A percentile compares a stretch with the other conserved stretches of the same genome.
phyloP scores from a whole-genome alignment of 345 rosid species.

The Reutealis trisperma region DNA sequence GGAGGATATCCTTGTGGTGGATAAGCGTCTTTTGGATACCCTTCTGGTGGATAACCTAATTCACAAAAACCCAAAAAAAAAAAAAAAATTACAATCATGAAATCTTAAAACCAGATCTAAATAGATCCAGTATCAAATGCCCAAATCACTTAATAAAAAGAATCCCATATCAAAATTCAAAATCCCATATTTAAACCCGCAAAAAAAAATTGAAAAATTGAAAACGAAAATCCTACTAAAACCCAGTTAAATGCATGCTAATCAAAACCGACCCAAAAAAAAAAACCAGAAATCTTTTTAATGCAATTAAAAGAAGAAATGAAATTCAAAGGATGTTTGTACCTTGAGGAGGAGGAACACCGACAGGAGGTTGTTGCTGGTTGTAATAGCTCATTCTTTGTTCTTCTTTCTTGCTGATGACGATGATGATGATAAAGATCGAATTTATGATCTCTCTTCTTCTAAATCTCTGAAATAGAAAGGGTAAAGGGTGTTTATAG shows the following conservation, averaged over 20 bases:
- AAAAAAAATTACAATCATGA: constrained; percentile 18
- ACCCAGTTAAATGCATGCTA: neutral
- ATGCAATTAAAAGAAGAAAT: neutral
- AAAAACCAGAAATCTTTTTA: neutral
- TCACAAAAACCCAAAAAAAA: neutral
- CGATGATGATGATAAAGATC: neutral
- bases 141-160: neutral
- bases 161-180: neutral
- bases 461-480: neutral
- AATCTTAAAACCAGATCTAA: constrained; percentile 1
- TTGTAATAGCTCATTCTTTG: constrained; percentile 74
- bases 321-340: neutral
- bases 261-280: neutral
- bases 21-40: constrained; percentile 76
- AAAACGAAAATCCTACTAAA: neutral
- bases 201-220: neutral
- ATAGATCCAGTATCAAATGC: neutral
- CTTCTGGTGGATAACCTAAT: constrained; percentile 88
- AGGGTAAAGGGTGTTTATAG: neutral
- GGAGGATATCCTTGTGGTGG: constrained; percentile 50
- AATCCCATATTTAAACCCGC: neutral
- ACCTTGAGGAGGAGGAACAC: constrained; percentile 97
- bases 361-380: constrained; percentile 82
- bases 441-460: neutral
- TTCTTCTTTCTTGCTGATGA: neutral